A percentile compares a stretch with the other conserved stretches of the same genome.
phyloP scores from a whole-genome alignment of 441 rosid species.

The Gossypium trilobum region DNA sequence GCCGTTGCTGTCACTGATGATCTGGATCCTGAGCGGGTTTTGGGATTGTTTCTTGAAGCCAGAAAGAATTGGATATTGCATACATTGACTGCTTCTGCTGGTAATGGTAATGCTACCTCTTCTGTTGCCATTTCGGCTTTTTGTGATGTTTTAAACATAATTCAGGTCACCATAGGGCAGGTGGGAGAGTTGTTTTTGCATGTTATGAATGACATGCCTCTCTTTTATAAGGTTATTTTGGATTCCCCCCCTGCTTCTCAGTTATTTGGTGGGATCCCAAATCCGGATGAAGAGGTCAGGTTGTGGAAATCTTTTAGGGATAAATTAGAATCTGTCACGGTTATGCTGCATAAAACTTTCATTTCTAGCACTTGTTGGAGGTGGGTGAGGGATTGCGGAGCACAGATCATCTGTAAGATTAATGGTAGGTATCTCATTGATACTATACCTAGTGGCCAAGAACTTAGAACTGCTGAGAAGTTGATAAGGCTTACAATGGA shows the following conservation, averaged over 20 bases:
- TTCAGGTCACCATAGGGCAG: slow-evolving; percentile 76
- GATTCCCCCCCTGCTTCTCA: slow-evolving; percentile 88
- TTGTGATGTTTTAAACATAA: slow-evolving; percentile 60
- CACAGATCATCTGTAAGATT: slow-evolving; percentile 50
- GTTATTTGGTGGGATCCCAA: slow-evolving; percentile 83
- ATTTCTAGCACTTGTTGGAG: slow-evolving; percentile 55
- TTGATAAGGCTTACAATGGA: slow-evolving; percentile 68
- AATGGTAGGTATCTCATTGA: slow-evolving; percentile 60
- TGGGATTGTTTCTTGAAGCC: slow-evolving; percentile 62
- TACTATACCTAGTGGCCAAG: slow-evolving; percentile 53
- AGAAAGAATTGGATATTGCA: slow-evolving; percentile 71
- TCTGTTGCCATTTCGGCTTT: slow-evolving; percentile 45
- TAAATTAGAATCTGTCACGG: slow-evolving; percentile 52
- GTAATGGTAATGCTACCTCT: slow-evolving; percentile 25
- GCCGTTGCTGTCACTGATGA: slow-evolving; percentile 81
- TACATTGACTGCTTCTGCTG: slow-evolving; percentile 40
- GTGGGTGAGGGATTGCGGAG: slow-evolving; percentile 79
- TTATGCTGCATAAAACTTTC: slow-evolving; percentile 43
- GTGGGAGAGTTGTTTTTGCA: slow-evolving; percentile 85
- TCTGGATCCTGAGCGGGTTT: slow-evolving; percentile 57
- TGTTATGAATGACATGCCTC: slow-evolving; percentile 80
- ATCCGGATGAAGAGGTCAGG: slow-evolving; percentile 83
- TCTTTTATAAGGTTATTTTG: slow-evolving; percentile 71
- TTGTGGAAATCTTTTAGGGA: slow-evolving; percentile 86
- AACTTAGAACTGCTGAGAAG: slow-evolving; percentile 77